A percentile compares a stretch with the other conserved stretches of the same genome.
These are phyloP conservation scores for Wallacemonas sp. DNA, from an alignment of 208 protist genomes.

Conservation along the genomic window DNA sequence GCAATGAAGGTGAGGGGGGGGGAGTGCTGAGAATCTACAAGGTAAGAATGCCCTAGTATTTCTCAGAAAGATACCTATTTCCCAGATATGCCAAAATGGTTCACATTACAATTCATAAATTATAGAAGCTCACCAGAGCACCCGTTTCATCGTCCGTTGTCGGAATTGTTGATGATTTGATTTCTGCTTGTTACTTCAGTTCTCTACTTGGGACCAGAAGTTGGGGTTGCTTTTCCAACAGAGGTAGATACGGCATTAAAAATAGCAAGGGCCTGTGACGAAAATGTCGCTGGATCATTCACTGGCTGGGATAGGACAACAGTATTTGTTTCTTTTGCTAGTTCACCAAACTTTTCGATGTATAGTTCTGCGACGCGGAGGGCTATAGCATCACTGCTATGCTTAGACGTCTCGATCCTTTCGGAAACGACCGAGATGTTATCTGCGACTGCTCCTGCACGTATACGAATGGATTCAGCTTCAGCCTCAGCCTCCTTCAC, in stretches of 20 bases:
- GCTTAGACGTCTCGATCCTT: slow-evolving; percentile 37
- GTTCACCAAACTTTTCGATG: slow-evolving; percentile 88
- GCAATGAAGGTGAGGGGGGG: no score
- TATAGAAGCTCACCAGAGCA: no score
- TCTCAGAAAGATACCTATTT: no score
- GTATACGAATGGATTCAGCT: slow-evolving; percentile 56
- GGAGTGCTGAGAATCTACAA: no score
- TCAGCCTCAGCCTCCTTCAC: slow-evolving; percentile 56
- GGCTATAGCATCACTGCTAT: slow-evolving; percentile 68
- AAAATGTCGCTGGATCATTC: slow-evolving; percentile 84
- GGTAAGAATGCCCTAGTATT: no score
- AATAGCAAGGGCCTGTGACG: slow-evolving; percentile 91
- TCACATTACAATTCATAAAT: no score
- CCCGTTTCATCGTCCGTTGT: no score
- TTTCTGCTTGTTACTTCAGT: no score
- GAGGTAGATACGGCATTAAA: slow-evolving; percentile 67
- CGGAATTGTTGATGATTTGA: no score
- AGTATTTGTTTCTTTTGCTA: slow-evolving; percentile 93
- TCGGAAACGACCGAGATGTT: slow-evolving; percentile 62
- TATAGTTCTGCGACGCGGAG: slow-evolving; percentile 93
- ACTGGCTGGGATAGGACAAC: slow-evolving; percentile 94
- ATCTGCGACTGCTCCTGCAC: slow-evolving; percentile 64
- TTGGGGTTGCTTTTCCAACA: slow-evolving; percentile 22
- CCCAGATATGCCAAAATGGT: no score
- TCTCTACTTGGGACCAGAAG: not conserved